Percentiles rank a stretch among this genome's conserved stretches.
These are phyloP conservation scores for Xerocomus minutiporus DNA, from an alignment of 1,284 basidiomycete genomes.

Conservation along the genomic window DNA sequence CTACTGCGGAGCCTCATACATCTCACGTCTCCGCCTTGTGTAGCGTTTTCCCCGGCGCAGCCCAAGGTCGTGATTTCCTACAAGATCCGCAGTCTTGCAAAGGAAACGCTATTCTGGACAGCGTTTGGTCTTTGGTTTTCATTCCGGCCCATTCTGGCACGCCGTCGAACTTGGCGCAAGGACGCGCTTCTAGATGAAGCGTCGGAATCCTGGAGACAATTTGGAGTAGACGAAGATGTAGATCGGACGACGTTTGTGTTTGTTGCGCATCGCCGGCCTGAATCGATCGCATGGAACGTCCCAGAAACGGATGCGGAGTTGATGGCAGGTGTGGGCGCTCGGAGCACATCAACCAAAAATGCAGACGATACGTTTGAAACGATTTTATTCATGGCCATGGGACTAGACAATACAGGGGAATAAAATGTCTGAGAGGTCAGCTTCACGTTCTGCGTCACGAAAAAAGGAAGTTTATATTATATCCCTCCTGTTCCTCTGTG, in stretches of 20 bases:
- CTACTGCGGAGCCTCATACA: conserved; percentile 65
- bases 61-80: conserved; percentile 58
- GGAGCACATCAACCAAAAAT: conserved; percentile 41
- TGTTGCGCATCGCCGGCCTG: conserved; percentile 50
- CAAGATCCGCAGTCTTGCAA: conserved; percentile 71
- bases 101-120: conserved; percentile 78
- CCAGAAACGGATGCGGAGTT: conserved; percentile 51
- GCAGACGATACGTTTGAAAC: conserved; percentile 66
- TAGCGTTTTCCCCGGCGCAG: conserved; percentile 4
- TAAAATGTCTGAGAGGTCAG: not conserved
- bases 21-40: conserved; percentile 53
- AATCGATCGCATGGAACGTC: conserved; percentile 54
- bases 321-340: conserved; percentile 51
- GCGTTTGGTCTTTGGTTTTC: conserved; percentile 81
- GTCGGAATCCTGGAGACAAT: conserved; percentile 36
- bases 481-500: no score
- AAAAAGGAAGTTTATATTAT: no score
- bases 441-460: not conserved
- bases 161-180: not conserved
- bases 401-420: conserved; percentile 17
- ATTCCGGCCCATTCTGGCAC: conserved; percentile 57
- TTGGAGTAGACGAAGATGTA: conserved; percentile 35
- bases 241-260: conserved; percentile 55
- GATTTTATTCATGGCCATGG: conserved; percentile 54
- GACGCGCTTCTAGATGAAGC: conserved; percentile 5